These are phyloP conservation scores for Durotheca rogersii DNA, from an alignment of 495 filamentous ascomycete species.

Conservation along the genomic window DNA sequence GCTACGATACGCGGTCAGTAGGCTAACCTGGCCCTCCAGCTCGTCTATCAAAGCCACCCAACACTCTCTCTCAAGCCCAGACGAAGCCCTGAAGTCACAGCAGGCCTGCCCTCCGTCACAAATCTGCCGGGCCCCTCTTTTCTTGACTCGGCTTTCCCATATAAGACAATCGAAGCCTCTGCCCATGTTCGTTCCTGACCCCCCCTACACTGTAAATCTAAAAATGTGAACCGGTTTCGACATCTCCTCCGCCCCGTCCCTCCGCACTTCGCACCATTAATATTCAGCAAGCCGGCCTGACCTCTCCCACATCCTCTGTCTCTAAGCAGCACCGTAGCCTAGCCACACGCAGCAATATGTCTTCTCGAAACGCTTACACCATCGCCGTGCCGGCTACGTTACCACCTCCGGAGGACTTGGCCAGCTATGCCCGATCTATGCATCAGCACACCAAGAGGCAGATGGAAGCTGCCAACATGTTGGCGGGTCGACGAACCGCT, in stretches of 20 bases:
- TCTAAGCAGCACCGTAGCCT: slow-evolving; percentile 1
- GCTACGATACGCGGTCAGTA: too few species aligned
- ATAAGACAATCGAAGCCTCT: slow-evolving; percentile 22
- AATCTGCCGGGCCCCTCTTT: slow-evolving; percentile 32
- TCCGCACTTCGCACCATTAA: neutral
- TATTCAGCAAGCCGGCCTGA: slow-evolving; percentile 20
- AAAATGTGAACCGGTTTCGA: slow-evolving; percentile 12
- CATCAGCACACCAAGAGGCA: slow-evolving; percentile 54
- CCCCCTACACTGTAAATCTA: too few species aligned
- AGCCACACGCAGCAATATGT: slow-evolving; percentile 36
- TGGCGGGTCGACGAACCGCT: slow-evolving; percentile 21
- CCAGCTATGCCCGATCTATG: slow-evolving; percentile 50
- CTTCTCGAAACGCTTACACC: slow-evolving; percentile 34
- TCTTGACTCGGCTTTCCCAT: slow-evolving; percentile 15
- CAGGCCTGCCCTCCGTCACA: slow-evolving; percentile 5
- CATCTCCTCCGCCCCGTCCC: neutral
- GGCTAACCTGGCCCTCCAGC: slow-evolving; percentile 18
- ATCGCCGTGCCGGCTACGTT: slow-evolving; percentile 38
- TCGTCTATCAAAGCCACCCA: slow-evolving; percentile 25
- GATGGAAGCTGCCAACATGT: slow-evolving; percentile 47
- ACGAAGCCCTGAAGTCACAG: slow-evolving; percentile 12
- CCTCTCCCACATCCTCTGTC: neutral
- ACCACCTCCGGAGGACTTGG: slow-evolving; percentile 45
- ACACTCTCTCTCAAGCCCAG: slow-evolving; percentile 22
- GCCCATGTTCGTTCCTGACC: slow-evolving; percentile 4